Evolutionary conservation across 495 filamentous ascomycete genomes (phyloP).

Genomic region (Staphylotrichum longicolle): DNA sequence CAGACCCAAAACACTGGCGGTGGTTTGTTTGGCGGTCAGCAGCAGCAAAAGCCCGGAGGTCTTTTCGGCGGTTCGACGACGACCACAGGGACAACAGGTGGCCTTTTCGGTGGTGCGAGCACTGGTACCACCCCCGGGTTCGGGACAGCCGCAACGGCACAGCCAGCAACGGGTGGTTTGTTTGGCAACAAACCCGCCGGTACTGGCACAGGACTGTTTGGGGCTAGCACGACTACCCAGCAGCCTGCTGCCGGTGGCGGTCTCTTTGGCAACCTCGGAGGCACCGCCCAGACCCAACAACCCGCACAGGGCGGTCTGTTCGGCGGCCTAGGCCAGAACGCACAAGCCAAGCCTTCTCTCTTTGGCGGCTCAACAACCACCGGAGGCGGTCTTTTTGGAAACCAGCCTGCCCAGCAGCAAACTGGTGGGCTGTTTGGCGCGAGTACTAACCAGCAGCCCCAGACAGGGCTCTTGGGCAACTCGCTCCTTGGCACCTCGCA

Average conservation of each 20-base stretch:
- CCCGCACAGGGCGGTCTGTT: conserved; percentile 44
- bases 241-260: conserved; percentile 43
- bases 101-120: conserved; percentile 45
- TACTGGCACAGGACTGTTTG: conserved; percentile 48
- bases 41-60: conserved; percentile 47
- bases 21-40: conserved; percentile 59
- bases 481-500: conserved; percentile 43
- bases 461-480: conserved; percentile 38
- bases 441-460: conserved; percentile 43
- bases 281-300: conserved; percentile 58
- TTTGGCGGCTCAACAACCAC: conserved; percentile 43
- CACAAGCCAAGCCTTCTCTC: conserved; percentile 44
- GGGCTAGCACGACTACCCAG: conserved; percentile 42
- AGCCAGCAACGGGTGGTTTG: conserved; percentile 50
- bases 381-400: conserved; percentile 63
- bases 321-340: conserved; percentile 39
- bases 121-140: conserved; percentile 10
- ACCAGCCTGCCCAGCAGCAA: conserved; percentile 47
- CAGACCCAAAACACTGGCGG: conserved; percentile 41
- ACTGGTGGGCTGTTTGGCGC: conserved; percentile 41
- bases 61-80: conserved; percentile 50
- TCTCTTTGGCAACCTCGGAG: conserved; percentile 50
- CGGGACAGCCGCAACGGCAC: conserved; percentile 17
- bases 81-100: conserved; percentile 35
- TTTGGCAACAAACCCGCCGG: conserved; percentile 59